These are phyloP conservation scores for Hyaloraphidium curvatum DNA, from an alignment of 192 early-diverging fungal genomes.

Conservation along the genomic window DNA sequence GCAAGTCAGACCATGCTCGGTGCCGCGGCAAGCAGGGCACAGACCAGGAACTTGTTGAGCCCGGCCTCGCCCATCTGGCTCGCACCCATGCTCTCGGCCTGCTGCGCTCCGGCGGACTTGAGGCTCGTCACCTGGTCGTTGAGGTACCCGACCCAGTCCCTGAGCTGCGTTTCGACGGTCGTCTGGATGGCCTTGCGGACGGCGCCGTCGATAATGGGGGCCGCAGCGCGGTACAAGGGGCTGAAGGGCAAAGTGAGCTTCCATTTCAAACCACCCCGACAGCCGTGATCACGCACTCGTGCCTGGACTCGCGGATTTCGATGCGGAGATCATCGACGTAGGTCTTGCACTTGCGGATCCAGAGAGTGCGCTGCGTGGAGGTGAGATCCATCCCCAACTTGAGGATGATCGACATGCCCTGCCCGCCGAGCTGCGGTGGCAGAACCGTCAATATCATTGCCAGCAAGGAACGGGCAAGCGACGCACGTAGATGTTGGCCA, in stretches of 20 bases:
- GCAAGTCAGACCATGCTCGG: too few species aligned
- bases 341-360: slow-evolving; percentile 17
- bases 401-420: slow-evolving; percentile 13
- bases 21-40: too few species aligned
- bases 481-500: slow-evolving; percentile 24
- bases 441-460: slow-evolving; percentile 10
- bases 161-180: slow-evolving; percentile 4
- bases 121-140: background rate
- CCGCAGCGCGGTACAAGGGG: slow-evolving; percentile 15
- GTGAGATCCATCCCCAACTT: slow-evolving; percentile 10
- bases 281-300: slow-evolving; percentile 18
- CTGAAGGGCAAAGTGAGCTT: background rate
- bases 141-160: background rate
- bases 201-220: slow-evolving; percentile 11
- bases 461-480: background rate
- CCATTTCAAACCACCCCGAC: background rate
- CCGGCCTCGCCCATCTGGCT: too few species aligned
- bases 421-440: slow-evolving; percentile 5
- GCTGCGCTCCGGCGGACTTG: too few species aligned
- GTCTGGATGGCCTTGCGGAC: slow-evolving; percentile 10
- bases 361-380: slow-evolving; percentile 11
- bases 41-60: too few species aligned
- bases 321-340: slow-evolving; percentile 17
- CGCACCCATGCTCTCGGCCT: too few species aligned
- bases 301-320: slow-evolving; percentile 17